Evolutionary conservation across 2,329 filamentous ascomycete species (phyloP), one percentile per base, ranked within the genome.

Genomic region (Sarocladium oryzae): DNA sequence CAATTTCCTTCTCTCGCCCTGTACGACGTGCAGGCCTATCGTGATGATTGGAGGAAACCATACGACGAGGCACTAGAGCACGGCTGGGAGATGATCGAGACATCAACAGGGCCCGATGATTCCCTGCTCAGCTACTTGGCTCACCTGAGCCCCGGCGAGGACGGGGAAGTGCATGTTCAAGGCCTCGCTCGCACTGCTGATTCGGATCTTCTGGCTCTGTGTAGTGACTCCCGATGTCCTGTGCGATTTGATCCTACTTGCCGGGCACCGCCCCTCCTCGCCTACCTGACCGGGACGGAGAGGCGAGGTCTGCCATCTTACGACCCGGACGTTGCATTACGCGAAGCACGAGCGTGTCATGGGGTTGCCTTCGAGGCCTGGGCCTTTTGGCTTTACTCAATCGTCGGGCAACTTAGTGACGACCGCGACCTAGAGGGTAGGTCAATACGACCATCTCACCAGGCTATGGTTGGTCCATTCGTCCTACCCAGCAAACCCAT

Each of bases 1-100:
- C 60, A 58, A 3, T 75, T 79, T 41, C 75, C 74, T 0, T 64
- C 68, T 2, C 61, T 80, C 26, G 66, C 63, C 1, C 49, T 77
- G 3, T 74, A 74, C 56, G 74, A 76, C 53, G 63, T 74, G 21
- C 63, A 65, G 50, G 69, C 64, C 4, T 55, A 58, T 18, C 57
- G 58, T 21, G 60, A 57, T 2, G 67, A 72, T 50, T 75, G 72
- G 72, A 32, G n/a, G 3, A 49, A 56, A 8, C 60, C 60, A 2
- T 50, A 56, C 18, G 56, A 57, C 4, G 24, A 54, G 2, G 66
- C 63, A 1, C 23, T 51, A 0, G 53, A 62, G 8, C 52, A 65
- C 2, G 66, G 68, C 8, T 73, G 70, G 70, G 57, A 66, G 10
- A 53, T 61, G 30, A 61, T 59, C 2, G 56, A 61, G n/a, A 50